Evolutionary conservation across 169 alveolate species (phyloP).

Genomic region (Cryptosporidium andersoni): DNA sequence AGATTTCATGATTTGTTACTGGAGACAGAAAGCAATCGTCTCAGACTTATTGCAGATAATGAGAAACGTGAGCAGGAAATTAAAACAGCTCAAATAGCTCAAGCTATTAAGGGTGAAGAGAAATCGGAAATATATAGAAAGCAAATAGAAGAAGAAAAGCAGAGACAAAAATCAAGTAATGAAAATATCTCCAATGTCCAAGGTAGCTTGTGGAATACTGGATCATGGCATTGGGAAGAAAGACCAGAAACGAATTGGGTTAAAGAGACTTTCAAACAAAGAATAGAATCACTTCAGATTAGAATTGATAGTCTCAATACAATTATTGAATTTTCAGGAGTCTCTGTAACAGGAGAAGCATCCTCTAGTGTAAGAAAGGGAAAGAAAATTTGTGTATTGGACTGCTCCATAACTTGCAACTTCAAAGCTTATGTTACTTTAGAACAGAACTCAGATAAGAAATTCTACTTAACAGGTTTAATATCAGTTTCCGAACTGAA

Average conservation of each 20-base stretch:
- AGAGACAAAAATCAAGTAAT: neutral
- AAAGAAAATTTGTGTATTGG: slow-evolving; percentile 72
- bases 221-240: slow-evolving; percentile 78
- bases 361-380: slow-evolving; percentile 77
- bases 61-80: slow-evolving; percentile 35
- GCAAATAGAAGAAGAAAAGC: slow-evolving; percentile 13
- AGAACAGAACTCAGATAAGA: neutral
- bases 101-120: slow-evolving; percentile 31
- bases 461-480: slow-evolving; percentile 3
- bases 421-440: slow-evolving; percentile 13
- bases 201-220: slow-evolving; percentile 76
- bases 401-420: slow-evolving; percentile 18
- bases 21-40: slow-evolving; percentile 26
- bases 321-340: slow-evolving; percentile 47
- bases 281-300: slow-evolving; percentile 18
- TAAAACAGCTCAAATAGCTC: slow-evolving; percentile 50
- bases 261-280: slow-evolving; percentile 70
- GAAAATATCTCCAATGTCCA: slow-evolving; percentile 27
- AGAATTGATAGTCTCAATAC: neutral
- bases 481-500: slow-evolving; percentile 35
- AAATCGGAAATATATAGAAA: slow-evolving; percentile 33
- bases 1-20: slow-evolving; percentile 39
- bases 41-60: slow-evolving; percentile 14
- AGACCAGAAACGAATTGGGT: slow-evolving; percentile 77
- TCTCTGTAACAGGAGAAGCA: slow-evolving; percentile 75